Evolutionary conservation across 352 stramenopile species (phyloP).

Genomic region (Phytophthora aleatoria): DNA sequence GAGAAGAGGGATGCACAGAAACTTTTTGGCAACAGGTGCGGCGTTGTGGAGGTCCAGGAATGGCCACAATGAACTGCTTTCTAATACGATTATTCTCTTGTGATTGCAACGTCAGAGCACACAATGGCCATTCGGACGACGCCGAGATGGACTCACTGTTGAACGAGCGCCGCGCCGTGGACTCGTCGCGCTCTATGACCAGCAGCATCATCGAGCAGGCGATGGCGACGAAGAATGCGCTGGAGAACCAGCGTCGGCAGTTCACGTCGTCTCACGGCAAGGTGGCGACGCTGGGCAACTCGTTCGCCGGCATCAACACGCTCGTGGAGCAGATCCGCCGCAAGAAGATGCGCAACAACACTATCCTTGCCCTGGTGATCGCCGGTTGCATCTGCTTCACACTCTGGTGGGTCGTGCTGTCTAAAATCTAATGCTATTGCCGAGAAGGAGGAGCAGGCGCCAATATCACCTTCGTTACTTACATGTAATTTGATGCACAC

Average conservation of each 20-base stretch:
- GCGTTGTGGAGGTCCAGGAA: neutral
- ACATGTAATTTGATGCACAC: conserved; percentile 2
- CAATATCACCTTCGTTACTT: no score
- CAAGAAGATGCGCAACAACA: conserved; percentile 97
- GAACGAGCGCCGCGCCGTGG: conserved; percentile 78
- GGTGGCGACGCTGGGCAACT: conserved; percentile 86
- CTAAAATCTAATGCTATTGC: conserved; percentile 49
- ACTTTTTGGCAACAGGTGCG: conserved; percentile 79
- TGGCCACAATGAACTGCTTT: neutral
- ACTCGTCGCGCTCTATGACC: conserved; percentile 81
- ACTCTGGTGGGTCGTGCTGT: conserved; percentile 93
- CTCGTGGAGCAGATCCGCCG: conserved; percentile 96
- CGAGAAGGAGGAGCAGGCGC: neutral
- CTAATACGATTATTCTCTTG: neutral
- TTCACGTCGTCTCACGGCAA: conserved; percentile 88
- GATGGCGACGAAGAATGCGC: conserved; percentile 83
- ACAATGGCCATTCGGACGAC: conserved; percentile 59
- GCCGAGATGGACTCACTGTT: conserved; percentile 79
- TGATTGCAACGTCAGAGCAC: conserved; percentile 31
- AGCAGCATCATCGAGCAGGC: conserved; percentile 90
- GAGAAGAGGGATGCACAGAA: conserved; percentile 85
- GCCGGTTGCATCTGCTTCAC: conserved; percentile 96
- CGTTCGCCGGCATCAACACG: conserved; percentile 95
- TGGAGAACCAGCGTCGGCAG: conserved; percentile 89
- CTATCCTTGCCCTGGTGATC: conserved; percentile 96